These are phyloP conservation scores for Irpex sp. DNA, from an alignment of 1,284 basidiomycete species.

Conservation along the genomic window DNA sequence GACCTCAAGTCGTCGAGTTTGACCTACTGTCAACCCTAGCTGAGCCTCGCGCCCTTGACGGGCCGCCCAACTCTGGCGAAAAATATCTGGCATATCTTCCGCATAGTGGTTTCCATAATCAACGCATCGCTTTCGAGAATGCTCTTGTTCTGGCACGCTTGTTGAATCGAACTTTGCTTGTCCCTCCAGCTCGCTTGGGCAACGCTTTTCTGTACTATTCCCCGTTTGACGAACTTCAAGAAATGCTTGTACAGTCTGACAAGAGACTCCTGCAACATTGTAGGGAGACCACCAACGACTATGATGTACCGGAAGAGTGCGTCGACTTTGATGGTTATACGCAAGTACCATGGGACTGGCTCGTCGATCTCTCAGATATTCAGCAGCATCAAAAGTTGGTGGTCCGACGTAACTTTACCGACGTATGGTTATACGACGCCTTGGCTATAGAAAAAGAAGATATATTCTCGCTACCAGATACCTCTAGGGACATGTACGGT, in stretches of 20 bases:
- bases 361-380: slow-evolving; percentile 48
- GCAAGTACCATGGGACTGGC: slow-evolving; percentile 58
- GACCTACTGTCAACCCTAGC: neutral
- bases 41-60: neutral
- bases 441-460: slow-evolving; percentile 37
- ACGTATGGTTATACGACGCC: slow-evolving; percentile 38
- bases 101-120: slow-evolving; percentile 81
- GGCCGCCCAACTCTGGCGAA: slow-evolving; percentile 13
- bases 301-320: slow-evolving; percentile 45
- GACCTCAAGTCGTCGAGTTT: slow-evolving; percentile 5
- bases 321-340: slow-evolving; percentile 53
- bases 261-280: slow-evolving; percentile 54
- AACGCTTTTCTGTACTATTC: slow-evolving; percentile 55
- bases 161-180: slow-evolving; percentile 68
- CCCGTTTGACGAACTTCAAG: slow-evolving; percentile 51
- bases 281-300: slow-evolving; percentile 24
- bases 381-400: slow-evolving; percentile 34
- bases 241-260: slow-evolving; percentile 40
- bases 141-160: slow-evolving; percentile 62
- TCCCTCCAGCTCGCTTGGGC: slow-evolving; percentile 68
- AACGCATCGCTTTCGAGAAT: slow-evolving; percentile 79
- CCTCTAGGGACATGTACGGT: slow-evolving; percentile 54
- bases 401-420: slow-evolving; percentile 43
- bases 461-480: slow-evolving; percentile 46
- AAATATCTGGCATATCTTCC: slow-evolving; percentile 61